A percentile compares a stretch with the other conserved stretches of the same genome.
Evolutionary conservation across 2,329 filamentous ascomycete species (phyloP).

Genomic region (Calonectria montana): DNA sequence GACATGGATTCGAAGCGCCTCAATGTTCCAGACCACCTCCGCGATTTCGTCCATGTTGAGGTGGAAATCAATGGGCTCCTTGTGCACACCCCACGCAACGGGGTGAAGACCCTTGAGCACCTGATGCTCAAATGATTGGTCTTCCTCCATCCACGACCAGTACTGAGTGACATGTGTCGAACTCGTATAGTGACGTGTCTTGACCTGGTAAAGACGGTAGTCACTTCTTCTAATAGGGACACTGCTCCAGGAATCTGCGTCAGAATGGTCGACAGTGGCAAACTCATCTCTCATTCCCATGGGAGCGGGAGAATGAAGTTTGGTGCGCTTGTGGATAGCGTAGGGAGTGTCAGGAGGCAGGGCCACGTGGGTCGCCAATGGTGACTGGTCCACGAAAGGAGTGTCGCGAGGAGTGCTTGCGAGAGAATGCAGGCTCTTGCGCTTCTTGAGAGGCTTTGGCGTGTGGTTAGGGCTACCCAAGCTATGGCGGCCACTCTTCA

Average conservation of each 20-base stretch:
- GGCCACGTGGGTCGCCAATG: conserved; percentile 33
- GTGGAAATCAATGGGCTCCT: conserved; percentile 63
- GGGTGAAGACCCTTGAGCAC: conserved; percentile 59
- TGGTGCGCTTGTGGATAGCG: conserved; percentile 41
- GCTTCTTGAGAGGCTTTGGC: conserved; percentile 45
- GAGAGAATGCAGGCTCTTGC: conserved; percentile 48
- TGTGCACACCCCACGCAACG: conserved; percentile 61
- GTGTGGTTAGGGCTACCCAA: conserved; percentile 38
- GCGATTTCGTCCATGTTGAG: conserved; percentile 59
- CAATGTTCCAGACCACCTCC: conserved; percentile 57
- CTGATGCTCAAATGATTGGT: conserved; percentile 63
- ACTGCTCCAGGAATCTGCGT: conserved; percentile 61
- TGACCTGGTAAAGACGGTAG: conserved; percentile 65
- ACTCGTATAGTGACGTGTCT: conserved; percentile 59
- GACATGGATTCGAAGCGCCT: conserved; percentile 56
- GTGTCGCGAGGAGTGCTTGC: conserved; percentile 42
- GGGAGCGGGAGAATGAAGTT: conserved; percentile 32
- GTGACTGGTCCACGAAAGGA: conserved; percentile 43
- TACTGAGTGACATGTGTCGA: conserved; percentile 64
- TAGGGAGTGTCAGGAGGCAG: conserved; percentile 21
- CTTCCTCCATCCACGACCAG: conserved; percentile 61
- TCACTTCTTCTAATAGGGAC: conserved; percentile 59
- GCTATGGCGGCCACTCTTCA: conserved; percentile 48
- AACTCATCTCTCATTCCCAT: conserved; percentile 50
- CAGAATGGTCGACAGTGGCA: conserved; percentile 60